phyloP scores from a whole-genome alignment of 805 yeast species.

The Kockiozyma suomiensis region DNA sequence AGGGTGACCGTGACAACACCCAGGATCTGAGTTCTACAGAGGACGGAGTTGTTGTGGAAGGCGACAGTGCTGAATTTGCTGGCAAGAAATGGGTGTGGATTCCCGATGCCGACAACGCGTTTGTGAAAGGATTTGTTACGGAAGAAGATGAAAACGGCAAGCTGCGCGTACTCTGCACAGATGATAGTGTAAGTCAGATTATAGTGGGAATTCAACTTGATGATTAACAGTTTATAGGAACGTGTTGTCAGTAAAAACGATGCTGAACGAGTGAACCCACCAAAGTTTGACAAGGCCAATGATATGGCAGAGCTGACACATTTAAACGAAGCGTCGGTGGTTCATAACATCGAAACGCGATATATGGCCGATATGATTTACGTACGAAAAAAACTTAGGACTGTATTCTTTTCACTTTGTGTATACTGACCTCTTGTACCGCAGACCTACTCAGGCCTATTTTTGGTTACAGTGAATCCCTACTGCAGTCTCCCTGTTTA shows the following conservation, averaged over 20 bases:
- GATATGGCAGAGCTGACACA: conserved; percentile 96
- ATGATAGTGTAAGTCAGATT: conserved; percentile 43
- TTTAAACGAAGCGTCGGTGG: conserved; percentile 93
- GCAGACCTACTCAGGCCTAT: conserved; percentile 93
- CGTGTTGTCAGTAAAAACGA: conserved; percentile 49
- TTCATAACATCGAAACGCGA: conserved; percentile 76
- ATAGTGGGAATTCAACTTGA: background rate
- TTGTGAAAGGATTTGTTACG: conserved; percentile 61
- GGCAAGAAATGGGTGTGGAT: conserved; percentile 77
- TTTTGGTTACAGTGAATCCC: conserved; percentile 94
- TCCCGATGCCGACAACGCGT: conserved; percentile 59
- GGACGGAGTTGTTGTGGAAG: conserved; percentile 14
- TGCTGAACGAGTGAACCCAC: conserved; percentile 78
- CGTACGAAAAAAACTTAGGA: conserved; percentile 31
- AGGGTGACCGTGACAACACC: background rate
- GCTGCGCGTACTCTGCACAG: conserved; percentile 48
- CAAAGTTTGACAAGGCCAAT: conserved; percentile 83
- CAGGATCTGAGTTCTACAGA: background rate
- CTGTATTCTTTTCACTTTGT: too few relatives aligned
- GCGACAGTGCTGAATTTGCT: conserved; percentile 39
- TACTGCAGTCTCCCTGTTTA: conserved; percentile 76
- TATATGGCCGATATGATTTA: conserved; percentile 71
- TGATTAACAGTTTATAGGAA: conserved; percentile 36
- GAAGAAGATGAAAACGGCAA: conserved; percentile 47
- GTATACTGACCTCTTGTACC: conserved; percentile 45